Evolutionary conservation across 192 early-diverging fungal species (phyloP).

Genomic region (Coemansia sp.): DNA sequence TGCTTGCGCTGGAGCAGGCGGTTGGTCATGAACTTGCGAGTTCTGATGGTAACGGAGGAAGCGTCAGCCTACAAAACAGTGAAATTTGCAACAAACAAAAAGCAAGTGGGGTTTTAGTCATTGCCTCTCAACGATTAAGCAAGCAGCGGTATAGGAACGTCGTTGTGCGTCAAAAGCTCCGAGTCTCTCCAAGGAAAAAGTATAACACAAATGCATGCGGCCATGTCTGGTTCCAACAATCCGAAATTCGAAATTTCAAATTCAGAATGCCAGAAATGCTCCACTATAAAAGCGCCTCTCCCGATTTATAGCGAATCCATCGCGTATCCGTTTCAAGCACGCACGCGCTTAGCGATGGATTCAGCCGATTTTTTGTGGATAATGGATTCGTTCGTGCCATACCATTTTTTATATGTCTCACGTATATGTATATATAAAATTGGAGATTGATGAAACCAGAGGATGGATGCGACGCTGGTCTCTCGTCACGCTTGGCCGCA

Average conservation of each 20-base stretch:
- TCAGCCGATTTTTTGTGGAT: background rate
- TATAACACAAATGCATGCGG: background rate
- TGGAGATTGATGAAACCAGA: conserved; percentile 4
- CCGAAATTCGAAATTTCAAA: background rate
- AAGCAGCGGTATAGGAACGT: background rate
- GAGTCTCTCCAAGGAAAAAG: background rate
- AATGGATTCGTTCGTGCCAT: conserved; percentile 1
- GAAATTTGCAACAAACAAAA: background rate
- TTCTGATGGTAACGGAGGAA: conserved; percentile 91
- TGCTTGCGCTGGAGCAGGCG: conserved; percentile 95
- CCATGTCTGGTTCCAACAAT: background rate
- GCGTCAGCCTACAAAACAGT: conserved; percentile 66
- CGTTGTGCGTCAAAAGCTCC: background rate
- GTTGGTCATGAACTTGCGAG: conserved; percentile 99
- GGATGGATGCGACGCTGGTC: conserved; percentile 1
- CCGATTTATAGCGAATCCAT: background rate
- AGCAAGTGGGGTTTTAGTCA: background rate
- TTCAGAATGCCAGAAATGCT: background rate
- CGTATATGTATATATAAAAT: conserved; percentile 3
- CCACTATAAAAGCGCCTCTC: background rate
- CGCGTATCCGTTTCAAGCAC: background rate
- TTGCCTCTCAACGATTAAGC: background rate
- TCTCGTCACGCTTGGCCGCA: background rate
- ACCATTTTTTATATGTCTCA: conserved; percentile 3
- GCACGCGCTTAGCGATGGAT: background rate